phyloP scores from a whole-genome alignment of 768 basidiomycete genomes.

The Megacollybia marginata region DNA sequence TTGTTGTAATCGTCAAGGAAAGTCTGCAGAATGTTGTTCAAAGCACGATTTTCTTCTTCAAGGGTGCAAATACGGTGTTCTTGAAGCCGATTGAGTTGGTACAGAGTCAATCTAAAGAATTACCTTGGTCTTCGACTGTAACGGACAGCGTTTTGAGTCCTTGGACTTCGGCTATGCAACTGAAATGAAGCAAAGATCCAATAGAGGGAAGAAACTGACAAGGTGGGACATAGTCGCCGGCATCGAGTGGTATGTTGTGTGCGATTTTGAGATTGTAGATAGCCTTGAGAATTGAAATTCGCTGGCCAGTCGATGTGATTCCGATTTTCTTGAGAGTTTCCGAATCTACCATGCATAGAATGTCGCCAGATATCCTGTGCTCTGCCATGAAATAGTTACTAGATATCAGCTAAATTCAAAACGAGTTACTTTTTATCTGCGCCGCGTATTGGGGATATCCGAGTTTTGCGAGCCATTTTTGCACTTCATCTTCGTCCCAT shows the following conservation, averaged over 20 bases:
- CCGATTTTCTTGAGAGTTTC: conserved; percentile 83
- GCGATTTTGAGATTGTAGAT: conserved; percentile 86
- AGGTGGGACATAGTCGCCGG: conserved; percentile 82
- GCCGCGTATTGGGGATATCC: conserved; percentile 83
- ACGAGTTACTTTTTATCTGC: conserved; percentile 61
- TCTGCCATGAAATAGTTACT: conserved; percentile 38
- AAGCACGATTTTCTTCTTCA: conserved; percentile 71
- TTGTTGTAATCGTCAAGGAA: conserved; percentile 61
- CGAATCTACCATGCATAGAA: conserved; percentile 77
- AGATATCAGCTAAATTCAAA: conserved; percentile 2
- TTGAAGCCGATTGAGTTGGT: conserved; percentile 18
- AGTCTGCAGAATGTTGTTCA: conserved; percentile 54
- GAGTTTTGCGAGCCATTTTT: conserved; percentile 63
- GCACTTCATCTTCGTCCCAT: conserved; percentile 77
- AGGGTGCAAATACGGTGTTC: conserved; percentile 61
- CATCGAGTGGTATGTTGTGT: conserved; percentile 74
- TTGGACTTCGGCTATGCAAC: conserved; percentile 44
- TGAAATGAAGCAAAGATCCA: background rate
- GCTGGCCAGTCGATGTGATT: conserved; percentile 83
- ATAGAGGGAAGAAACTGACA: conserved; percentile 42
- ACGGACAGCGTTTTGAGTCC: conserved; percentile 63
- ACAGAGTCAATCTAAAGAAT: background rate
- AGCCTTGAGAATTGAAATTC: conserved; percentile 85
- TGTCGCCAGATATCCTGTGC: conserved; percentile 88
- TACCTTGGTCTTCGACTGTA: conserved; percentile 72